Percentiles rank a stretch among this genome's conserved stretches.
These are phyloP conservation scores for Amaranthus tricolor DNA, from an alignment of 179 eudicot species.

Conservation along the genomic window DNA sequence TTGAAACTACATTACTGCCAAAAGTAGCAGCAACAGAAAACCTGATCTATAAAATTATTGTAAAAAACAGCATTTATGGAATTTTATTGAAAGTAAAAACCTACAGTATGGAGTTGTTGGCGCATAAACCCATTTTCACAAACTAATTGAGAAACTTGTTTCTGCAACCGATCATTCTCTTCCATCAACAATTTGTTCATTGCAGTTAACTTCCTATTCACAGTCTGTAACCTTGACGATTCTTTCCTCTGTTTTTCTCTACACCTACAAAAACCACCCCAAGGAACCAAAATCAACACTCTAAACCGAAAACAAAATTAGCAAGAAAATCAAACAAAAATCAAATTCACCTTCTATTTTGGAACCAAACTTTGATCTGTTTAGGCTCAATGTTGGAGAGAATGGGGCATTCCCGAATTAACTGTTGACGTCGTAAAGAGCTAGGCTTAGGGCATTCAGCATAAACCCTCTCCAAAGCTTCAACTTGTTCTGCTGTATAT, in stretches of 20 bases:
- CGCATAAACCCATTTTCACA: constrained; percentile 86
- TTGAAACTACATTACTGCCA: not conserved
- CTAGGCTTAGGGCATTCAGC: constrained; percentile 42
- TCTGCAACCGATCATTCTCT: constrained; percentile 93
- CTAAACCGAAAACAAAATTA: not conserved
- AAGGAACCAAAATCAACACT: not conserved
- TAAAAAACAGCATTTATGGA: not conserved
- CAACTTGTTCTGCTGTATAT: constrained; percentile 38
- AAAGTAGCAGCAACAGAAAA: not conserved
- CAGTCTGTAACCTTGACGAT: constrained; percentile 71
- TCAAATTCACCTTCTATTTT: constrained; percentile 18
- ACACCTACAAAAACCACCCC: constrained; percentile 42
- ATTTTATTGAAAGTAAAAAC: constrained; percentile 9
- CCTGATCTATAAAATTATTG: constrained; percentile 14
- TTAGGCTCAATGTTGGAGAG: constrained; percentile 34
- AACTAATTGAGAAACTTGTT: constrained; percentile 87
- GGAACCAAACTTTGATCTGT: constrained; percentile 37
- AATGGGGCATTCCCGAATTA: constrained; percentile 34
- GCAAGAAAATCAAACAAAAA: not conserved
- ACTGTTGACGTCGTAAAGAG: constrained; percentile 26
- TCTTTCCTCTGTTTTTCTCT: constrained; percentile 93
- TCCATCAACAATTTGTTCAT: constrained; percentile 97
- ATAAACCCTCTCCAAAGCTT: constrained; percentile 31
- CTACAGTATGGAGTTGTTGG: constrained; percentile 80
- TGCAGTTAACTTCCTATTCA: constrained; percentile 73